Evolutionary conservation across 306 rosid species (phyloP).

Genomic region (Castanea mollissima): DNA sequence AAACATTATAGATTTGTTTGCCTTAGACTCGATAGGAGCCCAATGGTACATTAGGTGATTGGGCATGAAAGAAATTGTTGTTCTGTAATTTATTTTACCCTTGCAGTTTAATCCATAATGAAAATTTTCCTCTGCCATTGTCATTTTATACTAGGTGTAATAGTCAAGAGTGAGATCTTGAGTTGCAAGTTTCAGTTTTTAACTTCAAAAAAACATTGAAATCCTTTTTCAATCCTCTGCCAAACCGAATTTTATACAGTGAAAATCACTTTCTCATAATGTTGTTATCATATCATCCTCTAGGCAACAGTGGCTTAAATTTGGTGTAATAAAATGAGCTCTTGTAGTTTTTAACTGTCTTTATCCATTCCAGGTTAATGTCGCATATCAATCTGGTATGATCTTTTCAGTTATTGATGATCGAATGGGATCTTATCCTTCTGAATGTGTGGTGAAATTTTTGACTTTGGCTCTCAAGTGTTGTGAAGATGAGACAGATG

Average conservation of each 20-base stretch:
- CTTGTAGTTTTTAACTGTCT: background rate
- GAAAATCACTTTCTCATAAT: background rate
- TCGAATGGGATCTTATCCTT: constrained; percentile 78
- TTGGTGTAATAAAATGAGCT: background rate
- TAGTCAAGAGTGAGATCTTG: background rate
- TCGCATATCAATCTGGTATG: constrained; percentile 59
- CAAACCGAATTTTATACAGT: background rate
- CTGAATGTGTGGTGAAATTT: constrained; percentile 66
- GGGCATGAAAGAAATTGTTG: background rate
- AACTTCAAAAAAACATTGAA: background rate
- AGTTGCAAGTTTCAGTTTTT: background rate
- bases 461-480: constrained; percentile 72
- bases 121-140: background rate
- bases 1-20: background rate
- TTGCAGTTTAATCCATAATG: background rate
- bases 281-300: background rate
- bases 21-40: background rate
- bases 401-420: constrained; percentile 63
- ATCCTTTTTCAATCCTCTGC: background rate
- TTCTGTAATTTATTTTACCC: background rate
- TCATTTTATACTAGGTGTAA: background rate
- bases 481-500: constrained; percentile 65
- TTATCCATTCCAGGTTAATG: constrained; percentile 45
- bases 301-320: background rate
- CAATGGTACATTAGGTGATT: no score